These are phyloP conservation scores for Ogataea corticis DNA, from an alignment of 805 yeast genomes.

Conservation along the genomic window DNA sequence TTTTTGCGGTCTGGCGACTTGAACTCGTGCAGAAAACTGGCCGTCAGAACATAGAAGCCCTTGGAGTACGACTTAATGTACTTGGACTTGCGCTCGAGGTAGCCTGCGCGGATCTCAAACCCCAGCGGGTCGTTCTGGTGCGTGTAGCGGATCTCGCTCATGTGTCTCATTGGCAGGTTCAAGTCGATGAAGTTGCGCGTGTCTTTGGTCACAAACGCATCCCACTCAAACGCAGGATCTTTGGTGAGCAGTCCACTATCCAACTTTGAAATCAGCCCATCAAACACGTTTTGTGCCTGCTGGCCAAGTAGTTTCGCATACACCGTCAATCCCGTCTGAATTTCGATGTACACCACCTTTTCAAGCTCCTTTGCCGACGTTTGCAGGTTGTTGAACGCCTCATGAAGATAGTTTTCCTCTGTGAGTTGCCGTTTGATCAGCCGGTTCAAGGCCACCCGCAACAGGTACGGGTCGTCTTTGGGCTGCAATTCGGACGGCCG, in stretches of 20 bases:
- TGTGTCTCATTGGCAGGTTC: slow-evolving; percentile 58
- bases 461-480: slow-evolving; percentile 78
- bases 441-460: slow-evolving; percentile 69
- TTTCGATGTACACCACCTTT: slow-evolving; percentile 80
- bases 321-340: slow-evolving; percentile 76
- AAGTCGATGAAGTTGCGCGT: slow-evolving; percentile 63
- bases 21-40: slow-evolving; percentile 87
- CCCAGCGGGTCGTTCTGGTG: slow-evolving; percentile 71
- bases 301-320: slow-evolving; percentile 71
- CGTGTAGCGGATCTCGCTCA: slow-evolving; percentile 63
- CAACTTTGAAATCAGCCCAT: slow-evolving; percentile 62
- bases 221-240: slow-evolving; percentile 87
- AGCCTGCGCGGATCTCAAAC: slow-evolving; percentile 70
- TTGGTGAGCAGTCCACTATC: slow-evolving; percentile 71
- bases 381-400: slow-evolving; percentile 85
- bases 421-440: slow-evolving; percentile 74
- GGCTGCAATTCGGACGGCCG: slow-evolving; percentile 46
- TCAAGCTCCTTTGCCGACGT: slow-evolving; percentile 86
- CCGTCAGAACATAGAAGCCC: slow-evolving; percentile 90
- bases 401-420: slow-evolving; percentile 85
- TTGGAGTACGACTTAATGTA: slow-evolving; percentile 86
- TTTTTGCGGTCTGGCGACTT: slow-evolving; percentile 78
- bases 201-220: slow-evolving; percentile 73
- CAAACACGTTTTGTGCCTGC: slow-evolving; percentile 72
- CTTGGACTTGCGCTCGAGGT: slow-evolving; percentile 86